Conservation (phyloP, 2,329 filamentous ascomycete genomes). For the Hypoxylon sp. region DNA sequence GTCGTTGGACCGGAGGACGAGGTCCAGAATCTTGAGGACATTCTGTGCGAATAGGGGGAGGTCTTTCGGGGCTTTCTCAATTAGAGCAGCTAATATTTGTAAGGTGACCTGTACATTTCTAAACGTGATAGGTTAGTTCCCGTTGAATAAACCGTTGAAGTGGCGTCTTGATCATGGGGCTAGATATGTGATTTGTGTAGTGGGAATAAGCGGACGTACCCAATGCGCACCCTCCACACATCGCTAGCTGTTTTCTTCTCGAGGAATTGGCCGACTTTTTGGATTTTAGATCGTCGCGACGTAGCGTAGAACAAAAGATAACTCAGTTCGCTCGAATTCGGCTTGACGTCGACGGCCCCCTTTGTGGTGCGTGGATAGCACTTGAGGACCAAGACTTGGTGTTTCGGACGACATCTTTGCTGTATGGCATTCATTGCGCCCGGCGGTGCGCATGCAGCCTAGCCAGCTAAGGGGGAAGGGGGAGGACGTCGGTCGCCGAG, state of each 20-base stretch:
- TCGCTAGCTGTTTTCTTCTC: conserved; percentile 95
- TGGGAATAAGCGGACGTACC: conserved; percentile 66
- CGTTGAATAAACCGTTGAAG: conserved; percentile 17
- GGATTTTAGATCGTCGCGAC: conserved; percentile 93
- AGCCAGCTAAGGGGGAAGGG: conserved; percentile 26
- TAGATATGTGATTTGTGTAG: conserved; percentile 9
- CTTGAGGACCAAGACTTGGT: conserved; percentile 95
- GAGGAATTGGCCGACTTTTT: conserved; percentile 94
- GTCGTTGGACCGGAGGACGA: conserved; percentile 86
- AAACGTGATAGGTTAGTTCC: conserved; percentile 24
- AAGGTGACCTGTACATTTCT: conserved; percentile 96
- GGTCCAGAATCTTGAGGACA: conserved; percentile 86
- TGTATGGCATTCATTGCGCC: conserved; percentile 74
- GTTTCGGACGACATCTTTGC: conserved; percentile 87
- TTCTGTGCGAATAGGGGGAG: conserved; percentile 89
- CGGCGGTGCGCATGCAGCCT: conserved; percentile 42
- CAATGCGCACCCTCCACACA: conserved; percentile 89
- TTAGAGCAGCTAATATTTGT: conserved; percentile 89
- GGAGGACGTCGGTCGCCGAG: conserved; percentile 25
- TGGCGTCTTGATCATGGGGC: conserved; percentile 1
- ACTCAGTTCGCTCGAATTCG: conserved; percentile 95
- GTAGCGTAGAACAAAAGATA: conserved; percentile 98
- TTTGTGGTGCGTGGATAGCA: conserved; percentile 96
- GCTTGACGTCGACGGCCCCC: conserved; percentile 91
- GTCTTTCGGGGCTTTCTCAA: conserved; percentile 93